Evolutionary conservation across 805 yeast species (phyloP), one percentile per base, ranked within the genome.

Genomic region (Suhomyces tanzawaensis): DNA sequence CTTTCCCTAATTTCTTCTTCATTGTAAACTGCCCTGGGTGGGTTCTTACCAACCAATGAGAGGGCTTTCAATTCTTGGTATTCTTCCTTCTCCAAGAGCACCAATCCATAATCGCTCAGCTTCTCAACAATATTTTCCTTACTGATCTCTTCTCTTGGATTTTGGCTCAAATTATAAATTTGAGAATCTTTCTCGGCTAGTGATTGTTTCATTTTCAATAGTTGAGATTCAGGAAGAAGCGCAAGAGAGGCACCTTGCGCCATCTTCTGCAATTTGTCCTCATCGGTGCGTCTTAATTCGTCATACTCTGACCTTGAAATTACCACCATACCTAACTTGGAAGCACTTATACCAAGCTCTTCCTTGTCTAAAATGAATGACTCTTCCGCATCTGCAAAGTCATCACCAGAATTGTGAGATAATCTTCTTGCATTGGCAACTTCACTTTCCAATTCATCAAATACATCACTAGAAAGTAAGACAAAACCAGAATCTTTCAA

Each of bases 41-140:
- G 67, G 62, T 39, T 49, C 47, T 12, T 41, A 29, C 32, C 40
- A 19, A 22, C 21, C 16, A 18, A 17, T 21, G 39, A 37, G 14
- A 32, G 36, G 30, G 47, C 16, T 41, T 60, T 58, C 47, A 67
- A 42, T 31, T 53, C 34, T 44, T 55, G 43, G 40, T 62, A 60
- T 21, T 65, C 64, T 8, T 53, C 53, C 21, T 52, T 49, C 6
- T 54, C 57, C 7, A 69, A 38, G 6, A 58, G 40, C 11, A 63
- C 58, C 34, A 69, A 44, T 6, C 64, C 71, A 29, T 55, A 51
- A 15, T 60, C 65, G 4, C 49, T 39, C 51, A 61, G 64, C 24
- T 49, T 49, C 14, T 42, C 53, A 11, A 49, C 40, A 8, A 61
- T 33, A 3, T 32, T 34, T 33, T 53, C 64, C 42, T 55, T 63